Base-by-base conservation (phyloP, 257 asterid genomes). In the Cruciata laevipes region DNA sequence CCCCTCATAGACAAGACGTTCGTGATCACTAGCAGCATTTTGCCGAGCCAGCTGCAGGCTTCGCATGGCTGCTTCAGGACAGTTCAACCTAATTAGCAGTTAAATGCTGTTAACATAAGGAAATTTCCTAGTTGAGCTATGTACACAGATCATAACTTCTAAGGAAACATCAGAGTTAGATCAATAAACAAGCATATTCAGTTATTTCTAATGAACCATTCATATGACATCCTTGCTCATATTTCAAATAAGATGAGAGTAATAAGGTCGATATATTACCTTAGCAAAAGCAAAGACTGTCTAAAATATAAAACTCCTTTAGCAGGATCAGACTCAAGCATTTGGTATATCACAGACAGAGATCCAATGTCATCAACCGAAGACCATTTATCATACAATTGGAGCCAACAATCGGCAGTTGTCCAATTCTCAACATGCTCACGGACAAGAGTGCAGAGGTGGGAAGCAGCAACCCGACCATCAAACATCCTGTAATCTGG, bases 21-120 rank as follows among this genome's bases (percentile, higher is more conserved):
- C 99, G 24, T 94, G 90, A 59, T 88, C 99, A 76, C 84, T 87
- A 12, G 93, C 85, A 73, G 98, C 89, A 71, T 94, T 92, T 72
- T 87, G 85, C 8, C 99, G 93, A 69, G 99, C 97, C 68, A 90
- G 82, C 78, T 94, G 96, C 66, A 90, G 79, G 75, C 99, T 94
- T 75, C 95, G 79, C 99, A 94, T 94, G 63, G 99, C 99, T 67
- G 98, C 98, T 74, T 90, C 98, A 6, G 99, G 97, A 72, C 97
- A 94, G 78, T 84, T 90, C 73, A 94, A 82, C 73, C 99, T 94
- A 84, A 79, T 73, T 70, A 71, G 63, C 69, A 44, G 14, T 40
- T 57, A 75, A 67, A 71, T 4, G 47, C 31, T 18, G 32, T 71
- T 64, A 70, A 51, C 42, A 18, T 13, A 23, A 55, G 71, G 44